A percentile compares a stretch with the other conserved stretches of the same genome.
phyloP scores from a whole-genome alignment of 495 filamentous ascomycete genomes.

The Pseudomonodictys pantanalensis region DNA sequence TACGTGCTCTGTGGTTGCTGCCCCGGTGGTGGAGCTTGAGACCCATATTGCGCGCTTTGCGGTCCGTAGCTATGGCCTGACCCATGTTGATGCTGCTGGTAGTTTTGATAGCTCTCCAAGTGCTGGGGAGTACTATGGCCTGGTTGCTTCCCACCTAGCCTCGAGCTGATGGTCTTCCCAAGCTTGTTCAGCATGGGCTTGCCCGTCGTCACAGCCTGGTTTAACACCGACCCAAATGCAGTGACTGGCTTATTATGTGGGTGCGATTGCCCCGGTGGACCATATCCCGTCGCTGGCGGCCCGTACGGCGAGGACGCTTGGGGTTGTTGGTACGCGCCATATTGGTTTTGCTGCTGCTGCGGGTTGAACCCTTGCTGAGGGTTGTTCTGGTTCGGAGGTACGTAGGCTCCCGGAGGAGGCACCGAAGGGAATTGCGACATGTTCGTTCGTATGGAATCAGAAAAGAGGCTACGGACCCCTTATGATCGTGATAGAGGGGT shows the following conservation, averaged over 20 bases:
- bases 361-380: background rate
- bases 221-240: slow-evolving; percentile 15
- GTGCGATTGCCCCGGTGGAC: too few species aligned
- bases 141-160: slow-evolving; percentile 19
- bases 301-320: slow-evolving; percentile 13
- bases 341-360: slow-evolving; percentile 4
- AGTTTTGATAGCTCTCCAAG: slow-evolving; percentile 26
- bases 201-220: slow-evolving; percentile 33
- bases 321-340: background rate
- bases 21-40: slow-evolving; percentile 6
- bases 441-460: background rate
- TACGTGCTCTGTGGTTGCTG: slow-evolving; percentile 5
- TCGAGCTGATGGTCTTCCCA: slow-evolving; percentile 29
- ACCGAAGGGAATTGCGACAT: slow-evolving; percentile 29
- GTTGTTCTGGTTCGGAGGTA: slow-evolving; percentile 11
- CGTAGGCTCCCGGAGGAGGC: slow-evolving; percentile 21
- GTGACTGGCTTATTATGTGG: slow-evolving; percentile 1
- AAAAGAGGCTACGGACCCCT: background rate
- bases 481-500: background rate
- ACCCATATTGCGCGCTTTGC: too few species aligned
- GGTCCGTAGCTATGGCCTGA: too few species aligned
- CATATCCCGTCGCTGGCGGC: background rate
- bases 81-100: slow-evolving; percentile 27
- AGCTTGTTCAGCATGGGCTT: slow-evolving; percentile 32
- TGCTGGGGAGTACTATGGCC: slow-evolving; percentile 20